phyloP scores from a whole-genome alignment of 176 grass and related monocot species.

The Carex littledalei region DNA sequence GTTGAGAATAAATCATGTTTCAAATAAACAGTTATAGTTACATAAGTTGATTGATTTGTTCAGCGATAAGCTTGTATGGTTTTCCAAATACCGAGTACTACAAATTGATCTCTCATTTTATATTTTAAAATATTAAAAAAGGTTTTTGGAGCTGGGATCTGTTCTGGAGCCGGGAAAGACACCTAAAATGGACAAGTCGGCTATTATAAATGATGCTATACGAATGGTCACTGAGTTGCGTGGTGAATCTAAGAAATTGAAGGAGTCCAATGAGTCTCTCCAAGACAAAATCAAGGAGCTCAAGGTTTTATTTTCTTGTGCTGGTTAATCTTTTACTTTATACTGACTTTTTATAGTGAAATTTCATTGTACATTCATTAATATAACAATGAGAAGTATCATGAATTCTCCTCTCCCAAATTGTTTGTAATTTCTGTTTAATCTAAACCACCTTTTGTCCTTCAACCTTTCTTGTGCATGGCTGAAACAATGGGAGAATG shows the following conservation, averaged over 20 bases:
- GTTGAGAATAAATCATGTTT: not conserved
- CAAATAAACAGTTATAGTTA: not conserved
- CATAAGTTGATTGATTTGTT: not conserved
- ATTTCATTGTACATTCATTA: too few species aligned
- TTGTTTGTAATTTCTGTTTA: too few species aligned
- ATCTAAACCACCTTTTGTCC: too few species aligned
- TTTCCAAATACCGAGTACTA: not conserved
- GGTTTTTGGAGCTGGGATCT: conserved; percentile 78
- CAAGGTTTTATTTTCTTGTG: conserved; percentile 52
- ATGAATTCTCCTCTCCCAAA: too few species aligned
- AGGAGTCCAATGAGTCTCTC: conserved; percentile 75
- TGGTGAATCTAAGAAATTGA: conserved; percentile 69
- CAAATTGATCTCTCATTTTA: not conserved
- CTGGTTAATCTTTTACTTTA: not conserved
- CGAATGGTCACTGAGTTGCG: conserved; percentile 61
- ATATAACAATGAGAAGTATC: too few species aligned
- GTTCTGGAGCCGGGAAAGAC: conserved; percentile 79
- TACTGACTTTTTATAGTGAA: too few species aligned
- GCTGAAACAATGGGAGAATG: too few species aligned
- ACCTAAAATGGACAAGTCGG: conserved; percentile 93
- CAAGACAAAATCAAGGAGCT: conserved; percentile 99
- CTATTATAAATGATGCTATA: conserved; percentile 89
- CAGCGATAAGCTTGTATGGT: not conserved
- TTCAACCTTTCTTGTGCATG: too few species aligned
- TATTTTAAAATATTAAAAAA: conserved; percentile 15